phyloP scores from a whole-genome alignment of 768 basidiomycete species.

The Agrocybe praecox region DNA sequence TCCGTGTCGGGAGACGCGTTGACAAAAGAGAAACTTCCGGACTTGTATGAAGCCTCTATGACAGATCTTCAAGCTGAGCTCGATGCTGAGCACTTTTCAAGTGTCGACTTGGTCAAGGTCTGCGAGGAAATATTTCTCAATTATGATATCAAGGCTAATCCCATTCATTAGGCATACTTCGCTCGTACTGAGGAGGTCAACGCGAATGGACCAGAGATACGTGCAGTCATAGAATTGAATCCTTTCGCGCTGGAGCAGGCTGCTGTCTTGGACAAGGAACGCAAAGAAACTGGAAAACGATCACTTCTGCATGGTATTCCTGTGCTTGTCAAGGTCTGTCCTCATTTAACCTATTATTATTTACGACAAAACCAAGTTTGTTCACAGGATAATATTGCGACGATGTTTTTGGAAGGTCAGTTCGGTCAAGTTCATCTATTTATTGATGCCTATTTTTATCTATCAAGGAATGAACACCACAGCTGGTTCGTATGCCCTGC shows the following conservation, averaged over 20 bases:
- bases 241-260: slow-evolving; percentile 55
- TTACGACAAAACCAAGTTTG: neutral
- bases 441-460: too few species aligned
- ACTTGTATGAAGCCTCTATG: slow-evolving; percentile 64
- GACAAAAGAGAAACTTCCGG: slow-evolving; percentile 31
- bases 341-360: neutral
- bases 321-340: slow-evolving; percentile 47
- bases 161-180: slow-evolving; percentile 55
- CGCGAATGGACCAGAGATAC: slow-evolving; percentile 53
- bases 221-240: slow-evolving; percentile 61
- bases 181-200: slow-evolving; percentile 72
- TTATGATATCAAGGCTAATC: neutral
- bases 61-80: slow-evolving; percentile 56
- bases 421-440: neutral
- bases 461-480: slow-evolving; percentile 46
- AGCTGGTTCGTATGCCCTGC: slow-evolving; percentile 43
- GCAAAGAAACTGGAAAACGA: slow-evolving; percentile 42
- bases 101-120: slow-evolving; percentile 66
- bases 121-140: neutral
- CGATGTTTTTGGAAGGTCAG: slow-evolving; percentile 43
- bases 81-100: slow-evolving; percentile 50
- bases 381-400: slow-evolving; percentile 49
- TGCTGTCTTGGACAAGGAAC: slow-evolving; percentile 47
- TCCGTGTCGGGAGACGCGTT: too few species aligned
- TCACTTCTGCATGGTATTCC: slow-evolving; percentile 58